Evolutionary conservation across 2,329 filamentous ascomycete species (phyloP), one percentile per base, ranked within the genome.

Genomic region (Penicillium sclerotiorum): DNA sequence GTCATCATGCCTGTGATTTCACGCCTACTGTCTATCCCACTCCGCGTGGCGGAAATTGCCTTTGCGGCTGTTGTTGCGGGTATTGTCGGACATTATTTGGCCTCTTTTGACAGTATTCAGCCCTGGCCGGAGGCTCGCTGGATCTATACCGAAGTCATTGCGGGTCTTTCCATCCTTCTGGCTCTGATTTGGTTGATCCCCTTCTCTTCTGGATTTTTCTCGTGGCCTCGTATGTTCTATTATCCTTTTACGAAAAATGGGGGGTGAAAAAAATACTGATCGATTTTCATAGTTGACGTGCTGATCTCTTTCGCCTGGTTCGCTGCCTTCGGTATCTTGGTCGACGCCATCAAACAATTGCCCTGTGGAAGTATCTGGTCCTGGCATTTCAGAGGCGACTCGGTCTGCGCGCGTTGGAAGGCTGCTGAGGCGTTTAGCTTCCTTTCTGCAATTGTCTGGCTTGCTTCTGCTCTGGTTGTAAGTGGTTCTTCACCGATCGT

Each of bases 121-220:
- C 70, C 76, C 51, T 85, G 81, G 78, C 73, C 77, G 15, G 73
- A 81, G 32, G 84, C 79, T 28, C 84, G 88, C 49, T 85, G 86
- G 74, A 89, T 92, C 72, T 92, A 90, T 75, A 82, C 87, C 38
- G 82, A 88, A 63, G 82, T 89, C 15, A 79, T 91, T 32, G 85
- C 89, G 2, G 85, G 78, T 17, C 63, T 92, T 15, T 83, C 85
- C 11, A 83, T 91, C 47, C 68, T 92, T 33, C 74, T 89, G n/a
- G 77, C 82, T 5, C 71, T 92, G 21, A 67, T 92, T 55, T 89
- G 87, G 82, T 77, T 91, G 22, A 77, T 92, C 33, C 89, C 89
- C 2, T 88, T 89, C 64, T 80, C 82, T 2, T 74, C 75, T 43
- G 80, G 77, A 39, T 89, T 91, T 69, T 78, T 85, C 53, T 80